Conservation (phyloP, 2,329 filamentous ascomycete species). For the Penicillium griseofulvum region DNA sequence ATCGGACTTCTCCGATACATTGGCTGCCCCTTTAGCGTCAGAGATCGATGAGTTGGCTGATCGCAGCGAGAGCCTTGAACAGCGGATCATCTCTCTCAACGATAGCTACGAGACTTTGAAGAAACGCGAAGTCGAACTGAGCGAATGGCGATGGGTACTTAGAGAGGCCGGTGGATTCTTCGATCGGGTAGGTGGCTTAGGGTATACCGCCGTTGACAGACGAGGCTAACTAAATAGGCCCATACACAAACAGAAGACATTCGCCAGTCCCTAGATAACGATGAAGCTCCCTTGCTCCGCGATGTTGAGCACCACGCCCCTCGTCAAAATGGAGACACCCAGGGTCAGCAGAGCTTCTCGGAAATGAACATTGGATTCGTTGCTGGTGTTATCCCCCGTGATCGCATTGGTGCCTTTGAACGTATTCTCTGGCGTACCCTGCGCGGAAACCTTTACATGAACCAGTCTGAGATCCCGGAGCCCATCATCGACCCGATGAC, state of each 20-base stretch:
- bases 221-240: slow-evolving; percentile 49
- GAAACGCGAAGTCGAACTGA: slow-evolving; percentile 94
- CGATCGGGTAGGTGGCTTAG: slow-evolving; percentile 58
- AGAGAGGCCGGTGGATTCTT: slow-evolving; percentile 97
- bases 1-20: slow-evolving; percentile 81
- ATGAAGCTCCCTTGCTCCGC: slow-evolving; percentile 88
- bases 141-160: slow-evolving; percentile 97
- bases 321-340: slow-evolving; percentile 59
- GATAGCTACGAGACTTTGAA: slow-evolving; percentile 98
- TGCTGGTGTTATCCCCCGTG: slow-evolving; percentile 88
- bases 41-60: slow-evolving; percentile 97
- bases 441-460: slow-evolving; percentile 98
- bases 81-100: slow-evolving; percentile 85
- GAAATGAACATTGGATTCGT: slow-evolving; percentile 99
- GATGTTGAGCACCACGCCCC: slow-evolving; percentile 80
- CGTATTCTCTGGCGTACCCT: slow-evolving; percentile 96
- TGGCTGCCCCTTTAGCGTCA: slow-evolving; percentile 82
- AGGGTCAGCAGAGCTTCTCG: slow-evolving; percentile 82
- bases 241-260: slow-evolving; percentile 97
- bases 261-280: slow-evolving; percentile 77
- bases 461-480: slow-evolving; percentile 97
- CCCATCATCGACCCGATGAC: slow-evolving; percentile 85
- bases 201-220: not conserved
- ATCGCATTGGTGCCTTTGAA: slow-evolving; percentile 92
- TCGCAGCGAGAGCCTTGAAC: slow-evolving; percentile 86